phyloP scores from a whole-genome alignment of 768 basidiomycete genomes.

The Lactarius hengduanensis region DNA sequence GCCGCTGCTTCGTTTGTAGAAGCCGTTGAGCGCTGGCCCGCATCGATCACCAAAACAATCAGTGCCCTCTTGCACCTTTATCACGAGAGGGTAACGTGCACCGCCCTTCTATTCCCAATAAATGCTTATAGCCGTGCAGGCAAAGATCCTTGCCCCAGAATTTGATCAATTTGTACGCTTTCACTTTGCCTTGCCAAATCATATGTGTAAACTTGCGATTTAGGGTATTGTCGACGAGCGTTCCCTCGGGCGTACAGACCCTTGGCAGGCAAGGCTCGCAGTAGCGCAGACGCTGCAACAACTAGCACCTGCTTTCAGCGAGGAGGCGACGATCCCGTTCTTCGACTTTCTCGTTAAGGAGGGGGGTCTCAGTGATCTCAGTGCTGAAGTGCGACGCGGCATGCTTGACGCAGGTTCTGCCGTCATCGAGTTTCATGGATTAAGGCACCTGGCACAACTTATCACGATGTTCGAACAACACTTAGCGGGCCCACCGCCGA shows the following conservation, averaged over 20 bases:
- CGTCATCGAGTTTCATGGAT: slow-evolving; percentile 82
- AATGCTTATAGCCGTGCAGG: slow-evolving; percentile 41
- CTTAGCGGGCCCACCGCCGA: slow-evolving; percentile 48
- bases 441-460: slow-evolving; percentile 63
- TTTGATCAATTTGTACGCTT: slow-evolving; percentile 84
- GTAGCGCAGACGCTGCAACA: slow-evolving; percentile 64
- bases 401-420: slow-evolving; percentile 86
- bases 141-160: slow-evolving; percentile 84
- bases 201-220: slow-evolving; percentile 10
- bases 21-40: slow-evolving; percentile 71
- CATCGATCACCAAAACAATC: slow-evolving; percentile 48
- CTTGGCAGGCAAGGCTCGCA: slow-evolving; percentile 82
- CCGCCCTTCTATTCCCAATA: background rate
- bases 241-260: slow-evolving; percentile 84
- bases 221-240: slow-evolving; percentile 93
- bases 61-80: slow-evolving; percentile 66
- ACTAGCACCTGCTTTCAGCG: slow-evolving; percentile 63
- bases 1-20: slow-evolving; percentile 72
- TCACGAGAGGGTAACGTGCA: slow-evolving; percentile 66
- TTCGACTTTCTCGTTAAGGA: slow-evolving; percentile 86
- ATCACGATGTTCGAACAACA: slow-evolving; percentile 81
- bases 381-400: slow-evolving; percentile 73
- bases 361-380: slow-evolving; percentile 84
- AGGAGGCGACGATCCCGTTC: slow-evolving; percentile 61
- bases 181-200: background rate